These are phyloP conservation scores for Colletotrichum trifolii DNA, from an alignment of 2,329 filamentous ascomycete species.

Conservation along the genomic window DNA sequence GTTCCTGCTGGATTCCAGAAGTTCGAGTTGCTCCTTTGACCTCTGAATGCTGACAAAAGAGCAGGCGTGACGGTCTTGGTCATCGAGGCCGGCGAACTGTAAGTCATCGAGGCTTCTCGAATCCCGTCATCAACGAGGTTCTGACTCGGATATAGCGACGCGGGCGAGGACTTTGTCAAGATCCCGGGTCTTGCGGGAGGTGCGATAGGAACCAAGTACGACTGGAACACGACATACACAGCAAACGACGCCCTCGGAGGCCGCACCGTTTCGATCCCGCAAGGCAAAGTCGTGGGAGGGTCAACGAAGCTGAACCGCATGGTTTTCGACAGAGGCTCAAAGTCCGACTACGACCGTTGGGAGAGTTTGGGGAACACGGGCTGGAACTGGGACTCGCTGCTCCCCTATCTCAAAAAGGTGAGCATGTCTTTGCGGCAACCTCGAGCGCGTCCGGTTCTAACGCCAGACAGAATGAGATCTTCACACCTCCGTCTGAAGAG, in stretches of 20 bases:
- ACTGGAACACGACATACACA: conserved; percentile 42
- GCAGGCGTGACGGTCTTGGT: conserved; percentile 42
- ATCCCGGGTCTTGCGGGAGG: conserved; percentile 43
- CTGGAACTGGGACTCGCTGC: conserved; percentile 51
- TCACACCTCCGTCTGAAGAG: conserved; percentile 41
- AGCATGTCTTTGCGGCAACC: not conserved
- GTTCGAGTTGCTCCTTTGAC: not conserved
- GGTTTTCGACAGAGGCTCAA: conserved; percentile 44
- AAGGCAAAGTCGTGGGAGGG: conserved; percentile 41
- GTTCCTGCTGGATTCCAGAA: not conserved
- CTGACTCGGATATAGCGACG: conserved; percentile 14
- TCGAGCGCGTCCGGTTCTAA: not conserved
- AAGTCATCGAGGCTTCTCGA: not conserved
- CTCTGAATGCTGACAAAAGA: conserved; percentile 6
- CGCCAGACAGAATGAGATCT: conserved; percentile 30
- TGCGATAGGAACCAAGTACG: conserved; percentile 40
- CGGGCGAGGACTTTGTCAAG: conserved; percentile 40
- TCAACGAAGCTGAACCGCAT: conserved; percentile 47
- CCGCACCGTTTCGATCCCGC: conserved; percentile 20
- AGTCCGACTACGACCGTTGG: conserved; percentile 49
- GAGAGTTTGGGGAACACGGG: conserved; percentile 48
- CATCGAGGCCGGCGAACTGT: conserved; percentile 42
- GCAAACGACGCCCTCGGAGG: conserved; percentile 31
- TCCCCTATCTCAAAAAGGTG: conserved; percentile 47
- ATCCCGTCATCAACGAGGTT: not conserved